phyloP scores from a whole-genome alignment of 495 filamentous ascomycete species.

The Echria macrotheca region DNA sequence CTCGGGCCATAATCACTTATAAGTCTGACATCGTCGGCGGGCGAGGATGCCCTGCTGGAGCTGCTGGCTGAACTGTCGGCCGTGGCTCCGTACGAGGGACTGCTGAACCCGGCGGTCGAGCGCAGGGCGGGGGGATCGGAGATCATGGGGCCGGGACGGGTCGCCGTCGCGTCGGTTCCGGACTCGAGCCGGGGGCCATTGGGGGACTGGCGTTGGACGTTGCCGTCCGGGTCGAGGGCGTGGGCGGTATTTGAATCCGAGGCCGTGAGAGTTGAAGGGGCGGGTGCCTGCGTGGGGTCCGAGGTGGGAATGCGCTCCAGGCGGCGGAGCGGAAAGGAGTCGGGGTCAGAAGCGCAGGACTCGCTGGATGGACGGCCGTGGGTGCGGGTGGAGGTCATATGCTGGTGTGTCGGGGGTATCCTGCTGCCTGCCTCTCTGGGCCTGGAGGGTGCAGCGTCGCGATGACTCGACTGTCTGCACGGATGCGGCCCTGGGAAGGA shows the following conservation, averaged over 20 bases:
- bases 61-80: conserved; percentile 16
- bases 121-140: conserved; percentile 51
- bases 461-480: conserved; percentile 5
- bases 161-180: conserved; percentile 3
- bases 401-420: background rate
- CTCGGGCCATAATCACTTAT: conserved; percentile 1
- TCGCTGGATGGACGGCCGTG: background rate
- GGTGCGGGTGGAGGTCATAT: conserved; percentile 15
- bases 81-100: conserved; percentile 54
- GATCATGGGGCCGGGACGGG: conserved; percentile 41
- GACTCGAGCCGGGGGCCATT: conserved; percentile 13
- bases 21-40: background rate
- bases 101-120: conserved; percentile 52
- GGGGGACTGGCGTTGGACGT: conserved; percentile 6
- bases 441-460: background rate
- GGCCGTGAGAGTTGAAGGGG: background rate
- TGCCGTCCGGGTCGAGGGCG: conserved; percentile 4
- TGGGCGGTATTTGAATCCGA: conserved; percentile 2
- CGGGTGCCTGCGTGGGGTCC: background rate
- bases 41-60: background rate
- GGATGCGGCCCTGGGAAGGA: too few species aligned
- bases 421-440: conserved; percentile 11
- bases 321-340: conserved; percentile 17
- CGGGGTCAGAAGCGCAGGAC: conserved; percentile 2
- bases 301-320: conserved; percentile 4